Evolutionary conservation across 805 yeast species (phyloP).

Genomic region (Saccharomycopsis babjevae): DNA sequence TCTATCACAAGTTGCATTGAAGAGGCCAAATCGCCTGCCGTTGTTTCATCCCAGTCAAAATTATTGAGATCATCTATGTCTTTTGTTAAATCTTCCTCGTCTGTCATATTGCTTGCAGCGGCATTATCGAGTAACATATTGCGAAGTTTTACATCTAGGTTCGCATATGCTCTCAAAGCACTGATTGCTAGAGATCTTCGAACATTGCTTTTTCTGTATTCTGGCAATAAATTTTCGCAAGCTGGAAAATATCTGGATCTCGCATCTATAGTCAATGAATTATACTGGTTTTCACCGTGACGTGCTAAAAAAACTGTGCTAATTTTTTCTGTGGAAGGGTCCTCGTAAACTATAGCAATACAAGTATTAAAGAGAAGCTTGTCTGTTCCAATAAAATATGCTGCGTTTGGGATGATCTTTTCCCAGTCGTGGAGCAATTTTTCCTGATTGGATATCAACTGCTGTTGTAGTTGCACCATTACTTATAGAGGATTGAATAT

Average conservation of each 20-base stretch:
- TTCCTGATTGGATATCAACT: neutral
- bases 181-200: constrained; percentile 72
- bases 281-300: constrained; percentile 56
- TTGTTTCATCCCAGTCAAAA: constrained; percentile 64
- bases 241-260: constrained; percentile 72
- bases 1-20: constrained; percentile 45
- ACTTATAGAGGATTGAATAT: neutral
- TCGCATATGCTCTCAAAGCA: constrained; percentile 54
- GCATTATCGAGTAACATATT: constrained; percentile 10
- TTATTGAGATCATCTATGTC: constrained; percentile 12
- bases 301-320: constrained; percentile 47
- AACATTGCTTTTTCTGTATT: constrained; percentile 44
- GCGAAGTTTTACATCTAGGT: constrained; percentile 31
- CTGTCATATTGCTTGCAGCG: neutral
- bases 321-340: constrained; percentile 35
- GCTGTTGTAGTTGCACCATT: neutral
- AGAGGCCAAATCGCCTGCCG: constrained; percentile 74
- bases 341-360: constrained; percentile 41
- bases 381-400: constrained; percentile 44
- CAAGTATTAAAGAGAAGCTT: constrained; percentile 35
- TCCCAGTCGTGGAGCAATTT: constrained; percentile 29
- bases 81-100: constrained; percentile 7
- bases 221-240: constrained; percentile 50
- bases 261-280: constrained; percentile 44
- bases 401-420: constrained; percentile 36